phyloP scores from a whole-genome alignment of 2,329 filamentous ascomycete genomes.

The Capronia epimyces region DNA sequence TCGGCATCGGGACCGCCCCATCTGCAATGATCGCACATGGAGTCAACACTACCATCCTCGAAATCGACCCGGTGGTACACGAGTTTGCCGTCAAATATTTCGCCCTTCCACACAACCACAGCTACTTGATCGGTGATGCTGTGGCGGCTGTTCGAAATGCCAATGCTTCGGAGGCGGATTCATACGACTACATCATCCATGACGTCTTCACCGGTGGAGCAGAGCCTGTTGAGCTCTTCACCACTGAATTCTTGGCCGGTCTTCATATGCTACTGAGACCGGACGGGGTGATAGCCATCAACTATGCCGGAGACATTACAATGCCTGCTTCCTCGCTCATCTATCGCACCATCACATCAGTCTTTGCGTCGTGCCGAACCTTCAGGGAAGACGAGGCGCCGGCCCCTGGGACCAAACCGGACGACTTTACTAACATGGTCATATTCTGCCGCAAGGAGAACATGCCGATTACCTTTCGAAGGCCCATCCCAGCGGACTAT shows the following conservation, averaged over 20 bases:
- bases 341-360: conserved; percentile 70
- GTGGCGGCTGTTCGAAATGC: conserved; percentile 54
- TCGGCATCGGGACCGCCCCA: conserved; percentile 88
- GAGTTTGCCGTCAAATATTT: conserved; percentile 81
- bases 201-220: conserved; percentile 97
- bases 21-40: conserved; percentile 80
- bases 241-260: conserved; percentile 70
- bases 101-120: conserved; percentile 68
- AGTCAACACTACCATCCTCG: conserved; percentile 87
- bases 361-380: conserved; percentile 86
- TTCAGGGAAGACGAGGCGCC: conserved; percentile 68
- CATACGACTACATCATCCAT: conserved; percentile 87
- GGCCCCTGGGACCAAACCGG: conserved; percentile 43
- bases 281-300: conserved; percentile 83
- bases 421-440: conserved; percentile 91
- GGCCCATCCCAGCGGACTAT: conserved; percentile 59
- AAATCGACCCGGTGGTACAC: conserved; percentile 87
- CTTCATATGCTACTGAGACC: conserved; percentile 66
- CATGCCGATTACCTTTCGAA: conserved; percentile 58
- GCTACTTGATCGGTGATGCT: conserved; percentile 75
- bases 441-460: conserved; percentile 75
- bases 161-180: conserved; percentile 35
- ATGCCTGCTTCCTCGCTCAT: conserved; percentile 71
- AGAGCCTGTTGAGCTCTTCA: conserved; percentile 85
- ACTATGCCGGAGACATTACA: conserved; percentile 85